Percentiles rank a stretch among this genome's conserved stretches.
Evolutionary conservation across 352 stramenopile genomes (phyloP).

Genomic region (Globisporangium apiculatum): DNA sequence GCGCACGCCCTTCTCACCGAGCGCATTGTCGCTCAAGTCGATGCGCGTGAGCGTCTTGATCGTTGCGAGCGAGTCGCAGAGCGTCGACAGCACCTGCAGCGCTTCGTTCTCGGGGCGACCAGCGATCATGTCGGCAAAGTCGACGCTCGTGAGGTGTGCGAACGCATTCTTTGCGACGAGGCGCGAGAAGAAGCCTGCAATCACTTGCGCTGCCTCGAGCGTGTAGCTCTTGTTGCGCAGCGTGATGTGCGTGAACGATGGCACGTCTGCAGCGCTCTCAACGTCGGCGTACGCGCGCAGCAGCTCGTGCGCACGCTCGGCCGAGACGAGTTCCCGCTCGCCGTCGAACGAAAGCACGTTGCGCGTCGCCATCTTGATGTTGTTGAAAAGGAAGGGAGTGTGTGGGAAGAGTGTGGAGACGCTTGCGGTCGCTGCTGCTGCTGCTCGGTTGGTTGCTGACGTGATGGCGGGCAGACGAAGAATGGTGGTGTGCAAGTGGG

Average conservation of each 20-base stretch:
- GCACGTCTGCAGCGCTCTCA: constrained; percentile 15
- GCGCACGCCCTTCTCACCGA: constrained; percentile 92
- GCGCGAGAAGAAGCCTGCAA: constrained; percentile 60
- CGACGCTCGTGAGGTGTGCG: constrained; percentile 52
- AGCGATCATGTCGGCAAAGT: constrained; percentile 87
- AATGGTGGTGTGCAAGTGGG: no score
- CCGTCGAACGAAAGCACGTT: constrained; percentile 44
- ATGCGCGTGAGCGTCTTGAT: constrained; percentile 78
- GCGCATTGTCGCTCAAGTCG: constrained; percentile 93
- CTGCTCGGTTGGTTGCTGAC: no score
- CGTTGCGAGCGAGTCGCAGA: constrained; percentile 61
- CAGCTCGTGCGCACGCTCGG: constrained; percentile 59
- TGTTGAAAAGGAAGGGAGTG: no score
- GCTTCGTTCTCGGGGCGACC: constrained; percentile 75
- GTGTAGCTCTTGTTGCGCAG: constrained; percentile 89
- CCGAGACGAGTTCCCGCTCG: constrained; percentile 76
- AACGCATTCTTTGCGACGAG: constrained; percentile 49
- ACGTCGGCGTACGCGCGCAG: constrained; percentile 36
- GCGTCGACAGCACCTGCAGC: constrained; percentile 71
- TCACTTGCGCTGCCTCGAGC: constrained; percentile 61
- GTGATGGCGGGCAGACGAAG: no score
- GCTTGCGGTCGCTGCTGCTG: not conserved
- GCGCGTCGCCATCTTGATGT: constrained; percentile 1
- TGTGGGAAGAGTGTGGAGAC: not conserved
- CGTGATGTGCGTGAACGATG: constrained; percentile 70